Conservation (phyloP, 23 red algal genomes). For the Gracilaria vermiculophylla region DNA sequence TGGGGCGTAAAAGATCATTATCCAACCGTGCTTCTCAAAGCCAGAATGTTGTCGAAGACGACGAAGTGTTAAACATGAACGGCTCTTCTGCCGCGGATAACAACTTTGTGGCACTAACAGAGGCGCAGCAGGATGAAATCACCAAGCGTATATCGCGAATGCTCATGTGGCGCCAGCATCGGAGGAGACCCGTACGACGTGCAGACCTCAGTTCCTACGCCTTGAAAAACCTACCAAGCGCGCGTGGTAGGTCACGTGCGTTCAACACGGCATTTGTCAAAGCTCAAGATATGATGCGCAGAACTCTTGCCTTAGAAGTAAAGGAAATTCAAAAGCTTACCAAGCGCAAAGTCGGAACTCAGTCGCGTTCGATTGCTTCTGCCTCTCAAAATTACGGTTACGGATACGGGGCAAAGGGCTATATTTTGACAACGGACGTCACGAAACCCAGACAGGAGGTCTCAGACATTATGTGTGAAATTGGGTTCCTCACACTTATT, state of each 20-base stretch:
- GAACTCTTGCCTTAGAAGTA: constrained; percentile 29
- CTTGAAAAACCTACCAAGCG: neutral
- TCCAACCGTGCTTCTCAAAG: constrained; percentile 18
- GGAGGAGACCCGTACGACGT: constrained; percentile 41
- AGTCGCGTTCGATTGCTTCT: neutral
- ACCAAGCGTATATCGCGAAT: constrained; percentile 17
- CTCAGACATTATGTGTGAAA: neutral
- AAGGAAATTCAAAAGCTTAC: constrained; percentile 17
- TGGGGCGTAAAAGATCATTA: neutral
- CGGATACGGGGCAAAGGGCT: constrained; percentile 24
- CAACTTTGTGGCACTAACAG: constrained; percentile 7
- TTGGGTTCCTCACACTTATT: constrained; percentile 47
- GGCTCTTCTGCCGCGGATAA: neutral
- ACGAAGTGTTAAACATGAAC: neutral
- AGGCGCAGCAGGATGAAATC: constrained; percentile 49
- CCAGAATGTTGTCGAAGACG: neutral
- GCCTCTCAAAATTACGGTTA: neutral
- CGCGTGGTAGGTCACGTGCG: neutral
- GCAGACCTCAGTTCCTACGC: neutral
- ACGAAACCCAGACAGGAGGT: neutral
- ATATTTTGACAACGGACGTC: neutral
- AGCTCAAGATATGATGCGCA: neutral
- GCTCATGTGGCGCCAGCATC: constrained; percentile 13
- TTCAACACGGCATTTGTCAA: constrained; percentile 1
- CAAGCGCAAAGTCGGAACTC: neutral